Percentiles rank a stretch among this genome's conserved stretches.
These are phyloP conservation scores for Magnaporthiopsis incrustans DNA, from an alignment of 2,329 filamentous ascomycete genomes.

Conservation along the genomic window DNA sequence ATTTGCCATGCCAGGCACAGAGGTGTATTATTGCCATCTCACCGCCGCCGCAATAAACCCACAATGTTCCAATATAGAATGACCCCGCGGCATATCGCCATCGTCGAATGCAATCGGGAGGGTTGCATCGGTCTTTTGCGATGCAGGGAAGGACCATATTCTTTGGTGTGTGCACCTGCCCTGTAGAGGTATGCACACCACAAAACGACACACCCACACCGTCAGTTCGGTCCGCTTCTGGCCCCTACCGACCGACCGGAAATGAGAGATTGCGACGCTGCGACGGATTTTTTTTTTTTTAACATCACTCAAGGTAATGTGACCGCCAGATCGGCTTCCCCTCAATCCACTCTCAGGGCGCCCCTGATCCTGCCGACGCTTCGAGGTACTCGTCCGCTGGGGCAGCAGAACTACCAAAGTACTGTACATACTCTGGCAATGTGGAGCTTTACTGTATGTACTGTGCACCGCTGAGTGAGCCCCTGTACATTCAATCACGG, in stretches of 20 bases:
- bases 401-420: background rate
- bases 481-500: background rate
- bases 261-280: background rate
- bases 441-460: background rate
- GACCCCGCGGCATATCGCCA: background rate
- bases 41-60: no score
- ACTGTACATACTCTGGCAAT: background rate
- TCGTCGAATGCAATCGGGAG: background rate
- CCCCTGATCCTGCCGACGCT: background rate
- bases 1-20: no score
- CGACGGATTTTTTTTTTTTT: background rate
- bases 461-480: background rate
- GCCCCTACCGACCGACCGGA: background rate
- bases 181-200: background rate
- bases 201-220: background rate
- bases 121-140: background rate
- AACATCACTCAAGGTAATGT: background rate
- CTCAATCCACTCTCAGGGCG: background rate
- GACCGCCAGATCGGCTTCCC: background rate
- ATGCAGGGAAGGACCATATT: no score
- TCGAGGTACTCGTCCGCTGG: background rate
- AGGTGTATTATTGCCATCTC: no score
- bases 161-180: background rate
- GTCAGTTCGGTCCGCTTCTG: background rate
- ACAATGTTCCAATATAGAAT: background rate